Evolutionary conservation across 768 basidiomycete species (phyloP).

Genomic region (Psilocybe cyanescens): DNA sequence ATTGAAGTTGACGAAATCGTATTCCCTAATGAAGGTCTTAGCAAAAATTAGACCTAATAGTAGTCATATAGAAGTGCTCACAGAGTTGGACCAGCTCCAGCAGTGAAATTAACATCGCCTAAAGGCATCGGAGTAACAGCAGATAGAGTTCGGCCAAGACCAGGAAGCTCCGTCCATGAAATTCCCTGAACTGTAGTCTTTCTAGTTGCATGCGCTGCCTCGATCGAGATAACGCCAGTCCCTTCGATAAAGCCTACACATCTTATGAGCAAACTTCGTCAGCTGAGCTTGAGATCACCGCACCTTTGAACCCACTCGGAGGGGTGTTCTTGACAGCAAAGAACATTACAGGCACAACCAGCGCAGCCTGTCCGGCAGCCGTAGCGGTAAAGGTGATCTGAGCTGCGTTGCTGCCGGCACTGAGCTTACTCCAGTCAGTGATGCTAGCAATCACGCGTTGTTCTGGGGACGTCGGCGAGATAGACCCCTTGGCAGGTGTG

Average conservation of each 20-base stretch:
- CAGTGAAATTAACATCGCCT: slow-evolving; percentile 56
- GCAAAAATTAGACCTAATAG: neutral
- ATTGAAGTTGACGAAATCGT: slow-evolving; percentile 69
- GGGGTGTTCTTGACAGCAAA: slow-evolving; percentile 41
- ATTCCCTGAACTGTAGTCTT: slow-evolving; percentile 53
- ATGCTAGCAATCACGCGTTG: slow-evolving; percentile 58
- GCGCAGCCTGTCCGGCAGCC: slow-evolving; percentile 38
- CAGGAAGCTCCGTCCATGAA: slow-evolving; percentile 61
- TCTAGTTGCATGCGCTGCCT: slow-evolving; percentile 61
- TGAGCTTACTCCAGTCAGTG: slow-evolving; percentile 56
- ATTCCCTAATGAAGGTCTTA: slow-evolving; percentile 43
- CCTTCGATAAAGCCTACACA: slow-evolving; percentile 64
- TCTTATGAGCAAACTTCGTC: too few relatives aligned
- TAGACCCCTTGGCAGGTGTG: slow-evolving; percentile 47
- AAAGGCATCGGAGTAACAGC: slow-evolving; percentile 65
- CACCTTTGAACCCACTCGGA: slow-evolving; percentile 54
- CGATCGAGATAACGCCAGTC: slow-evolving; percentile 65
- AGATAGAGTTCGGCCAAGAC: slow-evolving; percentile 62
- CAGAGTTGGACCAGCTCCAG: slow-evolving; percentile 66
- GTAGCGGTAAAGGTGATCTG: slow-evolving; percentile 51
- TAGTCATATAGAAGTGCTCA: slow-evolving; percentile 28
- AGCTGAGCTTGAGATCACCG: slow-evolving; percentile 4
- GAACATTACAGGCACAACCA: slow-evolving; percentile 35
- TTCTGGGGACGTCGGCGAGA: slow-evolving; percentile 52
- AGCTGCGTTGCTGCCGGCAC: slow-evolving; percentile 38